phyloP scores from a whole-genome alignment of 169 alveolate species.

The Babesia bigemina region DNA sequence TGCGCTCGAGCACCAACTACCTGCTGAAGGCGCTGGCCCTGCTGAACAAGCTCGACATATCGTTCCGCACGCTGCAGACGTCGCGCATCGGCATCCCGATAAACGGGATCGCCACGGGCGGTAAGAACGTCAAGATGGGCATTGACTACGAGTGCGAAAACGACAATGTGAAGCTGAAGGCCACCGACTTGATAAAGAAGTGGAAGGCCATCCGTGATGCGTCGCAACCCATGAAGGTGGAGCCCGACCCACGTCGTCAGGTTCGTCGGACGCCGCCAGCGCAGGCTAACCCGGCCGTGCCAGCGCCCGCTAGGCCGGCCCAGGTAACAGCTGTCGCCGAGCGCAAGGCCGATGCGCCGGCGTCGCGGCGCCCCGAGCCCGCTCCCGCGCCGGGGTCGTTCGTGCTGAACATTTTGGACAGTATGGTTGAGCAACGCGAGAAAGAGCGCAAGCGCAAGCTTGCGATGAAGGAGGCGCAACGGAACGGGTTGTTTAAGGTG shows the following conservation, averaged over 20 bases:
- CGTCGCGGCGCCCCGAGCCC: not conserved
- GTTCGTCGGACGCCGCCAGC: not conserved
- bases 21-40: slow-evolving; percentile 59
- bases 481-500: slow-evolving; percentile 30
- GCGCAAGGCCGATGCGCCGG: not conserved
- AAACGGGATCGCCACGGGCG: slow-evolving; percentile 64
- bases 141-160: slow-evolving; percentile 61
- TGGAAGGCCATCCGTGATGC: slow-evolving; percentile 74
- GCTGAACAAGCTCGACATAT: slow-evolving; percentile 62
- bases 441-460: slow-evolving; percentile 60
- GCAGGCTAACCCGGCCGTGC: not conserved
- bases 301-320: not conserved
- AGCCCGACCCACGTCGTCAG: slow-evolving; percentile 24
- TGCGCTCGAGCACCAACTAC: slow-evolving; percentile 48
- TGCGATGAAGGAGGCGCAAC: slow-evolving; percentile 60
- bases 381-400: slow-evolving; percentile 45
- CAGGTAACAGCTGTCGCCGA: not conserved
- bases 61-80: slow-evolving; percentile 51
- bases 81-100: slow-evolving; percentile 66
- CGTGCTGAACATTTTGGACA: slow-evolving; percentile 63
- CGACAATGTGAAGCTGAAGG: slow-evolving; percentile 66
- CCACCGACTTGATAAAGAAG: slow-evolving; percentile 68
- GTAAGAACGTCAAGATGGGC: slow-evolving; percentile 45
- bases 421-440: slow-evolving; percentile 69
- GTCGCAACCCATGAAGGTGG: slow-evolving; percentile 25